Base-by-base conservation (phyloP, 2,329 filamentous ascomycete species). In the Hymenoscyphus albidus region DNA sequence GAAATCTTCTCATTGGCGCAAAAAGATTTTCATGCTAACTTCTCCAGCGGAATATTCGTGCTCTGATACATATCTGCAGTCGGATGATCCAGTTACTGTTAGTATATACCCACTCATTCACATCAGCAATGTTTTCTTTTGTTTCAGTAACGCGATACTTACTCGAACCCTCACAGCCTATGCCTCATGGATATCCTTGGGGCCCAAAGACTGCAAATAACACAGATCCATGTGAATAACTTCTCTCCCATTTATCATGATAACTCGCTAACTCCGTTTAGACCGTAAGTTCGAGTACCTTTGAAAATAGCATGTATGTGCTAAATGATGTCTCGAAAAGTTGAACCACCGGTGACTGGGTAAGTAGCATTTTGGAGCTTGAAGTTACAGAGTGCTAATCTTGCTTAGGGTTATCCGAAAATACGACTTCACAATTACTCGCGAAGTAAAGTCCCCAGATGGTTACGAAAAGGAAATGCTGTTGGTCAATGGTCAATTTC, bases 141-240 rank as follows among this genome's bases (percentile, higher is more conserved):
- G 13, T 51, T 51, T 12, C 44, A 18, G 7, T n/a, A n/a, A 51
- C 44, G 2, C 44, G n/a, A 22, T 51, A 10, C 44, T 51, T 51
- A 51, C 44, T 5, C 7, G 7, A 10, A 22, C 22, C 14, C n/a
- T 18, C 48, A 56, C 51, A 69, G 40, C 80, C 82, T 18, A 72
- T 81, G 7, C 80, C 80, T 0, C 78, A 82, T 66, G 81, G 81
- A 3, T 79, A 71, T 59, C 84, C 84, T 3, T 86, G 84, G 84
- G 83, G 81, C 40, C 72, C 70, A 2, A 74, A 76, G 55, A 78
- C 78, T n/a, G 72, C 77, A 38, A 74, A 74, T 16, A 72, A 73
- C 14, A 81, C 74, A 1, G 76, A 79, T 64, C 76, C 77, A 62
- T 70, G 67, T 66, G 58, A 66, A 64, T 65, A 22, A 56, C 58